Evolutionary conservation across 192 early-diverging fungal species (phyloP).

Genomic region (Podila epigama): DNA sequence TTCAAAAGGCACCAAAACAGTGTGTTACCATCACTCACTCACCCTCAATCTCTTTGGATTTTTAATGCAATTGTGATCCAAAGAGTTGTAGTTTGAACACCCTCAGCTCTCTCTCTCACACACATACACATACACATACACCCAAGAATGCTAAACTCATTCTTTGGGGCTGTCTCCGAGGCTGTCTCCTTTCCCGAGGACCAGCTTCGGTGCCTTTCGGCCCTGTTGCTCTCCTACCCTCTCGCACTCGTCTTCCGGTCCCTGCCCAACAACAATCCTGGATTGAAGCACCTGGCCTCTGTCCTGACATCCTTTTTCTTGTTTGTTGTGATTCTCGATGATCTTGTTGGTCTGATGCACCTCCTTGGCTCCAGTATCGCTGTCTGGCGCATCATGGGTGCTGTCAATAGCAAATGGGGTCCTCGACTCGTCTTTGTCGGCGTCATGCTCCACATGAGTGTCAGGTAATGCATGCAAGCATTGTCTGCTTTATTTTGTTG

Average conservation of each 20-base stretch:
- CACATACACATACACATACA: background rate
- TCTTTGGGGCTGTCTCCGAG: slow-evolving; percentile 40
- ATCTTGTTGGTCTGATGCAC: slow-evolving; percentile 64
- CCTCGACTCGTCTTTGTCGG: slow-evolving; percentile 66
- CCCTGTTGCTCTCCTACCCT: slow-evolving; percentile 64
- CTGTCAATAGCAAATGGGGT: slow-evolving; percentile 52
- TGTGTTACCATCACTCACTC: too few relatives aligned
- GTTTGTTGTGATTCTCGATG: slow-evolving; percentile 62
- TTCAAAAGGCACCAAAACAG: too few relatives aligned
- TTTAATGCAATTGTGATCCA: background rate
- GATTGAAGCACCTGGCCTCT: slow-evolving; percentile 64
- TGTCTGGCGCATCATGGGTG: slow-evolving; percentile 60
- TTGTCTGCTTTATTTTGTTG: too few relatives aligned
- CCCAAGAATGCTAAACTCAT: slow-evolving; percentile 29
- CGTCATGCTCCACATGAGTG: slow-evolving; percentile 73
- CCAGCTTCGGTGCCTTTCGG: slow-evolving; percentile 62
- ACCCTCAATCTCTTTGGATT: background rate
- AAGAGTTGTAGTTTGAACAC: too few relatives aligned
- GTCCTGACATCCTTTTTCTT: slow-evolving; percentile 61
- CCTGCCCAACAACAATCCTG: slow-evolving; percentile 56
- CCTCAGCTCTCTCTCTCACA: too few relatives aligned
- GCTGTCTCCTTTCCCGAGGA: slow-evolving; percentile 54
- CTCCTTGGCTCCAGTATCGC: slow-evolving; percentile 57
- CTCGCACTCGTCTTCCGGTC: slow-evolving; percentile 62
- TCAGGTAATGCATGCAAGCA: slow-evolving; percentile 33